These are phyloP conservation scores for Leccinum rimulosum DNA, from an alignment of 768 basidiomycete species.

Conservation along the genomic window DNA sequence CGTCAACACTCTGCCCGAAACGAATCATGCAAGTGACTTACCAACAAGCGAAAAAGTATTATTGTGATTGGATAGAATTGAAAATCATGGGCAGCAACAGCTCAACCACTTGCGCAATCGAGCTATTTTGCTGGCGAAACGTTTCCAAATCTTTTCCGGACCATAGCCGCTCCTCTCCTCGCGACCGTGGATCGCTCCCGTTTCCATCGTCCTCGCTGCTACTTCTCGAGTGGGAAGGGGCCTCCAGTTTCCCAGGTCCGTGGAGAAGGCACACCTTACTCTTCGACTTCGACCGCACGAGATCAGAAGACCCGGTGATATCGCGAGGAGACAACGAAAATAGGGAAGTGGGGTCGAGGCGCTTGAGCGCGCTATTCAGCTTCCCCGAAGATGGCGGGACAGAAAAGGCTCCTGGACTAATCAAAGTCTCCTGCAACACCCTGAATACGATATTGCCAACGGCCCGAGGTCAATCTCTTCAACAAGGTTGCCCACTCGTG, in stretches of 20 bases:
- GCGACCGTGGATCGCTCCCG: constrained; percentile 32
- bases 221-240: constrained; percentile 25
- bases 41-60: constrained; percentile 12
- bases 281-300: constrained; percentile 65
- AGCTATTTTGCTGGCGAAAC: constrained; percentile 87
- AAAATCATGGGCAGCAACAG: constrained; percentile 52
- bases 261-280: constrained; percentile 66
- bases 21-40: constrained; percentile 17
- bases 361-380: constrained; percentile 35
- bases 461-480: constrained; percentile 68
- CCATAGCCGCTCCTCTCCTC: constrained; percentile 55
- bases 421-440: constrained; percentile 81
- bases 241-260: constrained; percentile 62
- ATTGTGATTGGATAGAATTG: constrained; percentile 33
- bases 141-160: constrained; percentile 81
- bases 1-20: constrained; percentile 9
- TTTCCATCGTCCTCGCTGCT: constrained; percentile 33
- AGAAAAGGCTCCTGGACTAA: constrained; percentile 38
- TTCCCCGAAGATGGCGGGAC: constrained; percentile 26
- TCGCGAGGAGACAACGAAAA: constrained; percentile 27
- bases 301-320: constrained; percentile 31
- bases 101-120: constrained; percentile 72
- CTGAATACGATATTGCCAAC: constrained; percentile 76
- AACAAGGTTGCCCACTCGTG: constrained; percentile 72
- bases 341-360: constrained; percentile 25